A percentile compares a stretch with the other conserved stretches of the same genome.
Evolutionary conservation across 2,329 filamentous ascomycete species (phyloP).

Genomic region (Monosporascus sp.): DNA sequence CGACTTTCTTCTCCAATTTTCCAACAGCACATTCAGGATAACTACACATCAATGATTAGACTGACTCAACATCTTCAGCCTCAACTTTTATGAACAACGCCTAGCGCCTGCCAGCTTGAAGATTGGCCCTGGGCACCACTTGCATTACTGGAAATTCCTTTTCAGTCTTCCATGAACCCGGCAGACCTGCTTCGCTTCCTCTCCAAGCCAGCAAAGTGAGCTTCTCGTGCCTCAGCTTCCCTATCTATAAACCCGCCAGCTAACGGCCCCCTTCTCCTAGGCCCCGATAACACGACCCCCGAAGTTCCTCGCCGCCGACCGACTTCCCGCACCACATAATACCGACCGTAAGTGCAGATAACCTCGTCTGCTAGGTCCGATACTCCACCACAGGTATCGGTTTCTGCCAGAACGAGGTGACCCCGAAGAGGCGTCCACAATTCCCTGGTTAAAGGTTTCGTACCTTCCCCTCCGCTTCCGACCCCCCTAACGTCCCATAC

Average conservation of each 20-base stretch:
- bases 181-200: slow-evolving; percentile 89
- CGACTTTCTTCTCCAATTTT: background rate
- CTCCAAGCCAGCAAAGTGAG: slow-evolving; percentile 90
- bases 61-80: background rate
- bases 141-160: slow-evolving; percentile 18
- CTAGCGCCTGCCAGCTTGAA: background rate
- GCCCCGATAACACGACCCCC: slow-evolving; percentile 56
- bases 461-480: slow-evolving; percentile 76
- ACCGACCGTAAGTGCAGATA: slow-evolving; percentile 43
- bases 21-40: background rate
- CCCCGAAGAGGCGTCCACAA: slow-evolving; percentile 63
- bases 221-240: slow-evolving; percentile 13
- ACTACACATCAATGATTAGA: background rate
- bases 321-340: slow-evolving; percentile 11
- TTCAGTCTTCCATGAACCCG: slow-evolving; percentile 74
- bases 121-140: slow-evolving; percentile 12
- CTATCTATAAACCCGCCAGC: background rate
- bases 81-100: background rate
- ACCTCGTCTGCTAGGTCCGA: slow-evolving; percentile 77
- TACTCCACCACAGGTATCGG: slow-evolving; percentile 80
- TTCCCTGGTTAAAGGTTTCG: slow-evolving; percentile 80
- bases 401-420: slow-evolving; percentile 63
- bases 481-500: slow-evolving; percentile 82
- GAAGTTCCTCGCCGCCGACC: slow-evolving; percentile 17
- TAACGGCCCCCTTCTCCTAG: slow-evolving; percentile 29